Conservation (phyloP, 1,284 basidiomycete genomes). For the Hymenochaete sp. region DNA sequence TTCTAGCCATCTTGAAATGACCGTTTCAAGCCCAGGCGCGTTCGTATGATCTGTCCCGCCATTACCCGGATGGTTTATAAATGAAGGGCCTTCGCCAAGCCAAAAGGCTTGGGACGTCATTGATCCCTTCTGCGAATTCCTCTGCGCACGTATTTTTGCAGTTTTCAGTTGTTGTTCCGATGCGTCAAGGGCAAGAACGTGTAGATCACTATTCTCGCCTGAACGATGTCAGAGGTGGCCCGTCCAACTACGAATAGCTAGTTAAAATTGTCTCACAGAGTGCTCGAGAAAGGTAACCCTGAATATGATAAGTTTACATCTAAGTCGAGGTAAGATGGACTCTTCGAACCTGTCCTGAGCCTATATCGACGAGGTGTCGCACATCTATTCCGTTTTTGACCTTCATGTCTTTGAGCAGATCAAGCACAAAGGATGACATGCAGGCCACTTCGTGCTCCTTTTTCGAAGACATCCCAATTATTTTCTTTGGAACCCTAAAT, state of each 20-base stretch:
- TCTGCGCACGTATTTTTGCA: slow-evolving; percentile 29
- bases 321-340: slow-evolving; percentile 6
- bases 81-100: slow-evolving; percentile 9
- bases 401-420: slow-evolving; percentile 22
- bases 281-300: slow-evolving; percentile 10
- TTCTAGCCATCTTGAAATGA: slow-evolving; percentile 20
- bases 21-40: slow-evolving; percentile 7
- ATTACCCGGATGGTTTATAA: slow-evolving; percentile 12
- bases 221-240: slow-evolving; percentile 21
- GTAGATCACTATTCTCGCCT: slow-evolving; percentile 27
- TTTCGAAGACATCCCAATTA: slow-evolving; percentile 44
- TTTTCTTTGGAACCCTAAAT: too few relatives aligned
- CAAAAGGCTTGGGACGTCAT: slow-evolving; percentile 8
- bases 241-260: slow-evolving; percentile 19
- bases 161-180: slow-evolving; percentile 36
- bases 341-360: slow-evolving; percentile 41
- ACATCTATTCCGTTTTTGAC: slow-evolving; percentile 19
- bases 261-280: slow-evolving; percentile 5
- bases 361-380: slow-evolving; percentile 40
- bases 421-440: slow-evolving; percentile 34
- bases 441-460: slow-evolving; percentile 44
- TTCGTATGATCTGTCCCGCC: background rate
- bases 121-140: slow-evolving; percentile 12
- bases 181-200: slow-evolving; percentile 46
- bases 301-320: background rate